Conservation (phyloP, 2,329 filamentous ascomycete genomes). For the Aspergillus sp. region DNA sequence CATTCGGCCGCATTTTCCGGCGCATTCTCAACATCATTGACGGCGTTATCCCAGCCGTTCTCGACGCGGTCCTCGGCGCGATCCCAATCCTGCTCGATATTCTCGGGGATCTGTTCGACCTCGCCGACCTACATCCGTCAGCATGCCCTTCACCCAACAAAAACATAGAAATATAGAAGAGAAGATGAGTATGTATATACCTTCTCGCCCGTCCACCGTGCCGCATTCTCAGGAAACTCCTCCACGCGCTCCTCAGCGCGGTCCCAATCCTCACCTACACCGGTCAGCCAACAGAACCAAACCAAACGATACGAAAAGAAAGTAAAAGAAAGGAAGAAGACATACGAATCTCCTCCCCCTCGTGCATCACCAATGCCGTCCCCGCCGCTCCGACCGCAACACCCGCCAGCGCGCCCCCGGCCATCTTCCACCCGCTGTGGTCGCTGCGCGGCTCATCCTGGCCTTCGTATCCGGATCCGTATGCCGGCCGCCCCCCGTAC, state of each 20-base stretch:
- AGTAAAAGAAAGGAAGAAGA: slow-evolving; percentile 6
- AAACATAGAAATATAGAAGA: background rate
- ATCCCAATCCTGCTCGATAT: slow-evolving; percentile 32
- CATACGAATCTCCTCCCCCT: slow-evolving; percentile 44
- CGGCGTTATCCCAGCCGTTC: slow-evolving; percentile 23
- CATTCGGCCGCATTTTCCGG: slow-evolving; percentile 39
- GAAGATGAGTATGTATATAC: slow-evolving; percentile 17
- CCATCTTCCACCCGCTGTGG: slow-evolving; percentile 36
- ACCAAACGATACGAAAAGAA: too few relatives aligned
- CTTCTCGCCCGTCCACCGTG: slow-evolving; percentile 44
- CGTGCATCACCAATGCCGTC: slow-evolving; percentile 47
- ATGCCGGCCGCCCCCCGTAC: slow-evolving; percentile 7
- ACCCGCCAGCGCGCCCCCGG: slow-evolving; percentile 41
- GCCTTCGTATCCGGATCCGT: background rate
- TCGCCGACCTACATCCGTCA: slow-evolving; percentile 31
- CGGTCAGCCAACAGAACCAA: too few relatives aligned
- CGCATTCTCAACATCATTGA: slow-evolving; percentile 32
- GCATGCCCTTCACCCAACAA: background rate
- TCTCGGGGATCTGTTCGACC: slow-evolving; percentile 40
- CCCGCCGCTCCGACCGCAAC: slow-evolving; percentile 19
- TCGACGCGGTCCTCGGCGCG: slow-evolving; percentile 30
- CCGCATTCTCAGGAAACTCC: slow-evolving; percentile 44
- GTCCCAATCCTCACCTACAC: too few relatives aligned
- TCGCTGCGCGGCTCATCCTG: slow-evolving; percentile 20
- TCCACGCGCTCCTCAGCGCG: slow-evolving; percentile 32